These are phyloP conservation scores for Myxozyma neglecta DNA, from an alignment of 805 yeast species.

Conservation along the genomic window DNA sequence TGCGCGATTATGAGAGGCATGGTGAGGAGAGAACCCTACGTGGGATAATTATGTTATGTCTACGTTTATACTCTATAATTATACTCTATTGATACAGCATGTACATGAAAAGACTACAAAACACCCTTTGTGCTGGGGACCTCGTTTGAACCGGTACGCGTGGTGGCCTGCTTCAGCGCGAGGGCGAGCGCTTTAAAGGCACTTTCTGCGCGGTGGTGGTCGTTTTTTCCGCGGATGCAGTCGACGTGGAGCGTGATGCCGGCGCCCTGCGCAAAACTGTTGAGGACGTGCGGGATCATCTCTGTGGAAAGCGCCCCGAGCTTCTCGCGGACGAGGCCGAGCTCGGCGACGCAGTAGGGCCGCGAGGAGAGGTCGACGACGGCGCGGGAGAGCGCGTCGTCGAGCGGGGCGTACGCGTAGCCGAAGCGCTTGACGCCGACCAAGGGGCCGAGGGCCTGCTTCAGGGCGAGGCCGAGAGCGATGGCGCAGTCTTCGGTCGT, in stretches of 20 bases:
- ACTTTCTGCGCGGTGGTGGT: constrained; percentile 93
- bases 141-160: constrained; percentile 76
- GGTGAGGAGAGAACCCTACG: too few species aligned
- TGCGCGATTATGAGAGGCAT: background rate
- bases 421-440: constrained; percentile 94
- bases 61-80: too few species aligned
- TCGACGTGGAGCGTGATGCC: constrained; percentile 91
- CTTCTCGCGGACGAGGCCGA: constrained; percentile 88
- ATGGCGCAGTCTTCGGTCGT: constrained; percentile 95
- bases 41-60: too few species aligned
- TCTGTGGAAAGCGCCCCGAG: constrained; percentile 90
- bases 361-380: constrained; percentile 94
- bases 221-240: constrained; percentile 88
- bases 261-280: constrained; percentile 91
- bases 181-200: constrained; percentile 96
- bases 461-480: constrained; percentile 86
- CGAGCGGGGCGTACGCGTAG: constrained; percentile 89
- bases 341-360: constrained; percentile 85
- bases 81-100: too few species aligned
- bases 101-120: constrained; percentile 38
- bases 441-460: constrained; percentile 83
- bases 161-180: constrained; percentile 82
- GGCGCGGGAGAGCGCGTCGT: constrained; percentile 92
- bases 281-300: constrained; percentile 97
- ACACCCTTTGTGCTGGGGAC: constrained; percentile 98